Base-by-base conservation (phyloP, 305 asterid genomes). In the Plantago rigida region DNA sequence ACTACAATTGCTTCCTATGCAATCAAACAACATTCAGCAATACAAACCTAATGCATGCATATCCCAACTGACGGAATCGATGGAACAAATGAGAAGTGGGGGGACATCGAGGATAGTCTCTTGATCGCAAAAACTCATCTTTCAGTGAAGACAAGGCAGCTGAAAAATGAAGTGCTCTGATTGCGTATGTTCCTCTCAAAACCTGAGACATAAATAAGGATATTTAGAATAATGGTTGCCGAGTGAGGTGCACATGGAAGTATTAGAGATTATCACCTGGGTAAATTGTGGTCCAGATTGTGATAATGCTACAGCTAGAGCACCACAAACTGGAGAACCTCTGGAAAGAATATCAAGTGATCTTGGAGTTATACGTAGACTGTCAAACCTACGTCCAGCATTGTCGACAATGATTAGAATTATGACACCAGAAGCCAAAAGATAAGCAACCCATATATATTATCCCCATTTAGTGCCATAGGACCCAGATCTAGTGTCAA, bases 81-180 rank as follows among this genome's bases (percentile, higher is more conserved):
- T 93, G 95, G 78, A 89, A 93, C 79, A 93, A 76, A 73, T 93
- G 97, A 34, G 99, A 89, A 62, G 97, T 93, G 29, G 95, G 95
- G 70, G 96, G 97, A 56, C 99, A 93, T 64, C 94, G 81, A 69
- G 99, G 99, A 81, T 93, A 85, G 83, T 93, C 99, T 81, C 99
- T 87, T 60, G 99, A 93, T 4, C 99, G 84, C 80, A 87, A 76
- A 77, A 85, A 87, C 78, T 93, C 99, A 28, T 93, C 99, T 77
- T 87, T 93, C 70, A 93, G 75, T 67, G 87, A 94, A 72, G 99
- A 87, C 64, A 89, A 73, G 69, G 99, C 99, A 58, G 97, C 83
- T 71, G 99, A 87, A 81, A 93, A 89, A 15, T 96, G 96, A 51
- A 89, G 95, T 26, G 99, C 89, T 84, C 81, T 87, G 77, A 89